Conservation (phyloP, 305 asterid species). For the Solanum hybrid region DNA sequence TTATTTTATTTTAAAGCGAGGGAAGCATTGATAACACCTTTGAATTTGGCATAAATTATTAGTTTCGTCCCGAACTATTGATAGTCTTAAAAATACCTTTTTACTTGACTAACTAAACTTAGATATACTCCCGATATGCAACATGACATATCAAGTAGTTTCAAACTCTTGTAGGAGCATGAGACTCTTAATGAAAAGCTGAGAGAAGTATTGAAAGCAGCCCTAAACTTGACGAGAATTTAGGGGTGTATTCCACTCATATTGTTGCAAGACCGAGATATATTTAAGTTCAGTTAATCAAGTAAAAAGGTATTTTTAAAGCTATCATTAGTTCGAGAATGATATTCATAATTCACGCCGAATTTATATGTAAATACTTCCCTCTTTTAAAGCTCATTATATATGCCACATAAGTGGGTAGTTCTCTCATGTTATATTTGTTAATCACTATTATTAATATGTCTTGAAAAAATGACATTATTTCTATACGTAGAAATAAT, state of each 20-base stretch:
- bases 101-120: neutral
- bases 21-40: neutral
- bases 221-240: neutral
- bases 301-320: fast-evolving
- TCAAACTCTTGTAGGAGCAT: neutral
- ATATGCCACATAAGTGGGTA: neutral
- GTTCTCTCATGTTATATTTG: neutral
- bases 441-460: neutral
- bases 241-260: neutral
- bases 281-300: neutral
- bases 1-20: neutral
- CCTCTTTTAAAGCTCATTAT: neutral
- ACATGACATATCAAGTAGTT: neutral
- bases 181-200: neutral
- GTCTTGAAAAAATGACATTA: neutral
- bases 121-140: neutral
- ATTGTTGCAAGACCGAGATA: too few relatives aligned
- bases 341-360: neutral
- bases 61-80: neutral
- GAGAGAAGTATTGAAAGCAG: neutral
- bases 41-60: too few relatives aligned
- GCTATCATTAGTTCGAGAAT: neutral
- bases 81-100: fast-evolving
- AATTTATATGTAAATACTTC: neutral
- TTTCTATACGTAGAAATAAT: neutral